Conservation (phyloP, 352 stramenopile species). For the Pythium phragmiticola region DNA sequence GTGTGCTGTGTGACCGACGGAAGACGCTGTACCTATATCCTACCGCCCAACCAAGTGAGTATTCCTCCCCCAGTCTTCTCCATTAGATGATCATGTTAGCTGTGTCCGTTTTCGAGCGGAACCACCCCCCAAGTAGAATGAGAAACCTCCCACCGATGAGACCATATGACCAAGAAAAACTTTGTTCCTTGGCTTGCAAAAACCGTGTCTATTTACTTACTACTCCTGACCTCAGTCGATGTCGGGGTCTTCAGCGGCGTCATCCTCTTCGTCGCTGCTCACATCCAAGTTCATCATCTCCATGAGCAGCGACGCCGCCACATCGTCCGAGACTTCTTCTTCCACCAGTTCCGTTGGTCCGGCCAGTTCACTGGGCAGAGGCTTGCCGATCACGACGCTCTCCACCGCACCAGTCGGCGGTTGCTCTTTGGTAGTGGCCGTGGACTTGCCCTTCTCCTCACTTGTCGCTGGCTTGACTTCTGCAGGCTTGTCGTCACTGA, state of each 20-base stretch:
- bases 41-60: slow-evolving; percentile 8
- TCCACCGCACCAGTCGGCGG: neutral
- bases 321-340: slow-evolving; percentile 66
- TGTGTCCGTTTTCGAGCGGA: neutral
- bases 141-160: slow-evolving; percentile 1
- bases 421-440: neutral
- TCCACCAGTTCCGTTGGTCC: slow-evolving; percentile 34
- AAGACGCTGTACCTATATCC: slow-evolving; percentile 26
- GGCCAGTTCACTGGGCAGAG: slow-evolving; percentile 35
- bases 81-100: slow-evolving; percentile 14
- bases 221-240: slow-evolving; percentile 12
- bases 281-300: slow-evolving; percentile 78
- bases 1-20: slow-evolving; percentile 17
- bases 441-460: slow-evolving; percentile 4
- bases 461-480: neutral
- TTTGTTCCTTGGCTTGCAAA: slow-evolving; percentile 7
- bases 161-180: slow-evolving; percentile 9
- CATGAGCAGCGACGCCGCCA: slow-evolving; percentile 59
- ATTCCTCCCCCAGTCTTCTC: neutral
- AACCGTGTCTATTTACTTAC: slow-evolving; percentile 5
- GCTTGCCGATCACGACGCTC: slow-evolving; percentile 35
- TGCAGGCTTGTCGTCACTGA: slow-evolving; percentile 40
- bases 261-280: slow-evolving; percentile 81
- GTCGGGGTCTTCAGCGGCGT: slow-evolving; percentile 16
- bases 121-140: slow-evolving; percentile 11